Evolutionary conservation across 2,329 filamentous ascomycete genomes (phyloP).

Genomic region (Pseudodiploospora longispora): DNA sequence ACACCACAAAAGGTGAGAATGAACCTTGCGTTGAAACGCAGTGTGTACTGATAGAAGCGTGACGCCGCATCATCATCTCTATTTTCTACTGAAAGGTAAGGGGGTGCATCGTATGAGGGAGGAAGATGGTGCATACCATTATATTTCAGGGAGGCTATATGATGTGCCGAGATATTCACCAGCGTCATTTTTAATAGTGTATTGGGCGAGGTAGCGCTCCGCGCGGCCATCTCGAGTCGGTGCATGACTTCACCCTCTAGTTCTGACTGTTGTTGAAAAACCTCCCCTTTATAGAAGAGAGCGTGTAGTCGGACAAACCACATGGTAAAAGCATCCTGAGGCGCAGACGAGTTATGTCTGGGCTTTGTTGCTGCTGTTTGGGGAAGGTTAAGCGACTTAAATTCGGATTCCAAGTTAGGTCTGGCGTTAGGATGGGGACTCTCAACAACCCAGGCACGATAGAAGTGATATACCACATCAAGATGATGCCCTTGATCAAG

Average conservation of each 20-base stretch:
- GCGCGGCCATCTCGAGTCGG: conserved; percentile 65
- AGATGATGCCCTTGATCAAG: conserved; percentile 72
- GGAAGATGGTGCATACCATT: conserved; percentile 21
- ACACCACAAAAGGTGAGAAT: conserved; percentile 65
- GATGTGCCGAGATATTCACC: conserved; percentile 79
- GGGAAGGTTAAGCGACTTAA: conserved; percentile 46
- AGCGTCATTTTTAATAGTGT: conserved; percentile 72
- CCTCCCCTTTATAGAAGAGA: conserved; percentile 69
- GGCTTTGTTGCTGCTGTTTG: conserved; percentile 25
- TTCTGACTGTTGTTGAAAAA: conserved; percentile 61
- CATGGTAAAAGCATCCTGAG: conserved; percentile 57
- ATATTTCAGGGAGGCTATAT: conserved; percentile 45
- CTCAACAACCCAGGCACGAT: conserved; percentile 68
- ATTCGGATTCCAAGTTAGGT: conserved; percentile 71
- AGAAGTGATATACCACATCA: conserved; percentile 81
- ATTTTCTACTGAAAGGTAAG: conserved; percentile 28
- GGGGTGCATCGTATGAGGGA: background rate
- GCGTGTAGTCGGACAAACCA: conserved; percentile 87
- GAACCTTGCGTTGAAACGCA: conserved; percentile 71
- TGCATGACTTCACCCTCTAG: conserved; percentile 79
- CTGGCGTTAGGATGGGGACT: conserved; percentile 67
- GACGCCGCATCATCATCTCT: conserved; percentile 35
- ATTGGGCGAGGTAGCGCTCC: conserved; percentile 55
- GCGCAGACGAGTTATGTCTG: conserved; percentile 36
- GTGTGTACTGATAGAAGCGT: conserved; percentile 54